Base-by-base conservation (phyloP, 352 stramenopile genomes). In the Phytophthora hibernalis region DNA sequence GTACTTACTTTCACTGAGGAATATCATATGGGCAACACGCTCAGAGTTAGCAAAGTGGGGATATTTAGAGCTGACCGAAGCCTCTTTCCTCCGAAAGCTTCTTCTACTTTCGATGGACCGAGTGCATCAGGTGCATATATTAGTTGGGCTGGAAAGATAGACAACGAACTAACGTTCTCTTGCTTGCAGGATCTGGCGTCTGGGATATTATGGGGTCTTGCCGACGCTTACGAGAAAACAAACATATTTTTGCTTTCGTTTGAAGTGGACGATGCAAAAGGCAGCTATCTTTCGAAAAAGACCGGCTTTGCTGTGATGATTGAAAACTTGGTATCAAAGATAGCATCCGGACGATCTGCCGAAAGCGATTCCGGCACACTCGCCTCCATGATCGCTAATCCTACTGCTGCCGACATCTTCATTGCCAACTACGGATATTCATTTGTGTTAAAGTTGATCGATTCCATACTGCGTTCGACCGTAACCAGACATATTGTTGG, bases 121-220 rank as follows among this genome's bases (percentile, higher is more conserved):
- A 42, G 1, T 54, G 15, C 37, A 63, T 22, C 64, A 72, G 64
- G 64, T 72, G 58, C 26, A 18, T 18, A n/a, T 7, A 31, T 13
- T 30, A 18, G 1, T 20, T 43, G 16, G 24, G 7, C 3, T 6
- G 20, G 12, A 43, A 13, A 30, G 26, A 5, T 45, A 22, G 38
- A 45, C 2, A 45, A 22, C 7, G 5, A 24, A 3, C n/a, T 45
- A 3, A 45, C 38, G 18, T 3, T 22, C 6, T 22, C 9, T 15
- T 22, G 0, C 16, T 45, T 37, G 18, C 24, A 72, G 64, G 64
- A 68, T 20, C 40, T 58, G 33, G 56, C 64, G 3, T 62, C 64
- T 53, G 56, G 49, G 7, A 58, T 72, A 52, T 37, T 72, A 26
- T 72, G 56, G 64, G 64, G 64, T 30, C 64, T 72, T 40, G 57